A percentile compares a stretch with the other conserved stretches of the same genome.
These are phyloP conservation scores for Vitis rupestris DNA, from an alignment of 164 flowering plant genomes.

Conservation along the genomic window DNA sequence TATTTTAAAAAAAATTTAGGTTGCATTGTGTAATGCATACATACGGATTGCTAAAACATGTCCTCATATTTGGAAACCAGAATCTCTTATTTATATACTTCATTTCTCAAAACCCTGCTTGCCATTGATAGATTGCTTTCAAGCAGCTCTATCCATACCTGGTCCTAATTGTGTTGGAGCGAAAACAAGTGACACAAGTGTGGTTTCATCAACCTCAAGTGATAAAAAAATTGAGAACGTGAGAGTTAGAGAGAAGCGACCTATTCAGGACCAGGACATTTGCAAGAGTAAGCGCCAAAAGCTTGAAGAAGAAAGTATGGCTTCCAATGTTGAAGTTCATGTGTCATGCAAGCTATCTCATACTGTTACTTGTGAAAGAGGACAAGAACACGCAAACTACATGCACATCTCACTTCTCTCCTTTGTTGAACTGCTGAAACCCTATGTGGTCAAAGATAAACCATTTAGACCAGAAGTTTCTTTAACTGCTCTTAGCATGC, in stretches of 20 bases:
- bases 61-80: conserved; percentile 78
- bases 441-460: no score
- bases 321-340: conserved; percentile 21
- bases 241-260: no score
- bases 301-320: conserved; percentile 25
- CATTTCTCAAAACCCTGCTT: conserved; percentile 51
- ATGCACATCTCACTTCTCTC: conserved; percentile 41
- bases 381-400: conserved; percentile 47
- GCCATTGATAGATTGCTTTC: conserved; percentile 63
- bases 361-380: conserved; percentile 17
- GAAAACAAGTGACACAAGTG: conserved; percentile 10
- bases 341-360: conserved; percentile 15
- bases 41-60: conserved; percentile 67
- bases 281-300: no score
- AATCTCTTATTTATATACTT: conserved; percentile 54
- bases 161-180: conserved; percentile 54
- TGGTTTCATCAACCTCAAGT: no score
- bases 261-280: no score
- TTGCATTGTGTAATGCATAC: conserved; percentile 75
- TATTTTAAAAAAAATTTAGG: conserved; percentile 40
- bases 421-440: conserved; percentile 49
- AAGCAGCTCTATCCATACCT: conserved; percentile 52
- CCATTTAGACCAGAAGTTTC: conserved; percentile 57
- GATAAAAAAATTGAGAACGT: no score
- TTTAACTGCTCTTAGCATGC: conserved; percentile 74